These are phyloP conservation scores for Lepidium sativum DNA, from an alignment of 345 rosid species.

Conservation along the genomic window DNA sequence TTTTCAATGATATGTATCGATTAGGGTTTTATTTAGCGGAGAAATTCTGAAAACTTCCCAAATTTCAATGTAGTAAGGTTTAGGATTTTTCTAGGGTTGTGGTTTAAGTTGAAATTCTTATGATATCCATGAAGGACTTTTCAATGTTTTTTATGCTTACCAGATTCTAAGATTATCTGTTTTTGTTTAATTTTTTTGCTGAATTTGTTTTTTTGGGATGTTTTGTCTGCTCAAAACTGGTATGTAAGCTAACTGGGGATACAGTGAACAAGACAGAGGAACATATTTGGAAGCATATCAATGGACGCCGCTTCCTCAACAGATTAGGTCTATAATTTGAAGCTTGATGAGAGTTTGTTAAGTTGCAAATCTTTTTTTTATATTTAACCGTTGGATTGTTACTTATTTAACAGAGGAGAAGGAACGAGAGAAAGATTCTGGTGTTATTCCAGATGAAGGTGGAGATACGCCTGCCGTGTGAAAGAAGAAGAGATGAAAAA, in stretches of 20 bases:
- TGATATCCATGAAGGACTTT: not conserved
- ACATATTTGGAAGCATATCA: constrained; percentile 94
- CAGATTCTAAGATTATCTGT: not conserved
- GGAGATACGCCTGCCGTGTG: not conserved
- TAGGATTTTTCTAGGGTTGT: constrained; percentile 10
- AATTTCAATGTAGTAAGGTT: not conserved
- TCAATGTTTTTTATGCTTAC: not conserved
- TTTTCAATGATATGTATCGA: not conserved
- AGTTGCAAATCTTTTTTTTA: not conserved
- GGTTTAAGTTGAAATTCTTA: not conserved
- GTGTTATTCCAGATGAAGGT: constrained; percentile 22
- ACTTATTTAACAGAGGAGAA: constrained; percentile 48
- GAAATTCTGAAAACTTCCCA: not conserved
- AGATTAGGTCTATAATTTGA: constrained; percentile 50
- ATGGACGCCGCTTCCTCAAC: constrained; percentile 77
- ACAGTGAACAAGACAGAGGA: constrained; percentile 86
- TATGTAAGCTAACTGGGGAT: constrained; percentile 86
- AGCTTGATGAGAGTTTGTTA: not conserved
- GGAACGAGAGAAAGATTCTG: constrained; percentile 43
- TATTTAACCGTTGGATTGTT: not conserved
- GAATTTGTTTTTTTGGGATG: not conserved
- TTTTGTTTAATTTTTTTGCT: not conserved
- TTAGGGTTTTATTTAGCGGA: not conserved
- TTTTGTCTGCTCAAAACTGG: constrained; percentile 54
- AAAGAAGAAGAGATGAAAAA: constrained; percentile 27